Conservation (phyloP, 768 basidiomycete genomes). For the Suillus americanus region DNA sequence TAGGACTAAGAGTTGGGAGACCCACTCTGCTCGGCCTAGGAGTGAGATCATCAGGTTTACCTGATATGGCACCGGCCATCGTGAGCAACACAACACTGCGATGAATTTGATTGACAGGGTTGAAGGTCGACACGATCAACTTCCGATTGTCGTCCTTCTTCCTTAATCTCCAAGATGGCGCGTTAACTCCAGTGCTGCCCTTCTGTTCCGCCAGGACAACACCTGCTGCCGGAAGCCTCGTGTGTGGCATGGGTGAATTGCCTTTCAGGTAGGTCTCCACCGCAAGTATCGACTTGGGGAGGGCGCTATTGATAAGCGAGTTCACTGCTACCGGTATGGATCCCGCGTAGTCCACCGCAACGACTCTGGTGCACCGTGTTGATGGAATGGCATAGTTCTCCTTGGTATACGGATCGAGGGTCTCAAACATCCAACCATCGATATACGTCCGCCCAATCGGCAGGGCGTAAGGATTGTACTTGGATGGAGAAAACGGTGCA, state of each 20-base stretch:
- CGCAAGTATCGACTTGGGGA: conserved; percentile 69
- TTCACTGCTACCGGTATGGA: conserved; percentile 84
- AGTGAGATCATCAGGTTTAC: conserved; percentile 35
- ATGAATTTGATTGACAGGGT: conserved; percentile 51
- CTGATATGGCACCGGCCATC: conserved; percentile 14
- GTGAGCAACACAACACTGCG: conserved; percentile 49
- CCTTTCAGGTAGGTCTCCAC: conserved; percentile 76
- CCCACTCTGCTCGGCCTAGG: conserved; percentile 42
- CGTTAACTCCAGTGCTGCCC: conserved; percentile 19
- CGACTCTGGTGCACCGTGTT: conserved; percentile 80
- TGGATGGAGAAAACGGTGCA: conserved; percentile 52
- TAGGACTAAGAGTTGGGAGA: conserved; percentile 18
- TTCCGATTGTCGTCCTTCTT: conserved; percentile 58
- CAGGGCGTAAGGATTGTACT: conserved; percentile 74
- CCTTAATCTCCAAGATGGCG: conserved; percentile 54
- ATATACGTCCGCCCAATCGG: conserved; percentile 82
- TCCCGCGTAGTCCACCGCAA: conserved; percentile 85
- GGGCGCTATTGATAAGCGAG: conserved; percentile 75
- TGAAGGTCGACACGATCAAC: conserved; percentile 56
- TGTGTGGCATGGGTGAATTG: conserved; percentile 62
- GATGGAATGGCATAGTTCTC: conserved; percentile 96
- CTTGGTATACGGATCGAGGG: conserved; percentile 91
- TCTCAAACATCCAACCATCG: conserved; percentile 96
- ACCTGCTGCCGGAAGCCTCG: conserved; percentile 66
- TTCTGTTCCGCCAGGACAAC: conserved; percentile 57